phyloP scores from a whole-genome alignment of 2,329 filamentous ascomycete genomes.

The Pseudopyrenochaeta lycopersici region DNA sequence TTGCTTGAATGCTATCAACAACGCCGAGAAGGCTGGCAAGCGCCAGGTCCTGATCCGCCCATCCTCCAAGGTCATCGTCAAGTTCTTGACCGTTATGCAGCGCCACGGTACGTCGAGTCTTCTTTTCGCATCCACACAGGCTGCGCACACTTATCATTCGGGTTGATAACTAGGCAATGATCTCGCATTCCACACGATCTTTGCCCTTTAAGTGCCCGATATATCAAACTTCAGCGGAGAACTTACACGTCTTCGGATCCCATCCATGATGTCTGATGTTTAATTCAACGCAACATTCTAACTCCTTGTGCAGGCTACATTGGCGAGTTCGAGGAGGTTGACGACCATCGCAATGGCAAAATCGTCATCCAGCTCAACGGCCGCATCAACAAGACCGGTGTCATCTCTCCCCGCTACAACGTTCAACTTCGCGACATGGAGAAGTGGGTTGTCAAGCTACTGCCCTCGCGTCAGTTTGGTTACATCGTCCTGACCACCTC shows the following conservation, averaged over 20 bases:
- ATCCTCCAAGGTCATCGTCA: constrained; percentile 99
- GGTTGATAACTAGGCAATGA: constrained; percentile 99
- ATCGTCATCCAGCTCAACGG: constrained; percentile 99
- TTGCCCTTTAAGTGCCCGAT: constrained; percentile 99
- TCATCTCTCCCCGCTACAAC: constrained; percentile 99
- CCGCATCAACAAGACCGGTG: constrained; percentile 98
- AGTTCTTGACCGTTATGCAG: constrained; percentile 99
- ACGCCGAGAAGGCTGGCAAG: constrained; percentile 99
- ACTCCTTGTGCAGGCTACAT: constrained; percentile 82
- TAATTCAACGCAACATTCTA: constrained; percentile 92
- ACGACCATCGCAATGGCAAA: constrained; percentile 99
- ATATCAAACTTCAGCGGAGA: constrained; percentile 82
- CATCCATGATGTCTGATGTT: constrained; percentile 85
- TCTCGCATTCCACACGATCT: constrained; percentile 83
- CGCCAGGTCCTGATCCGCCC: constrained; percentile 98
- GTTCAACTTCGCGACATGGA: constrained; percentile 96
- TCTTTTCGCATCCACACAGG: constrained; percentile 16
- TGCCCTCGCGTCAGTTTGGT: constrained; percentile 99
- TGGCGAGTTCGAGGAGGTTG: constrained; percentile 99
- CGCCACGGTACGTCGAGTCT: constrained; percentile 84
- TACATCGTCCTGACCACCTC: constrained; percentile 99
- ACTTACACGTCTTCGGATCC: constrained; percentile 95
- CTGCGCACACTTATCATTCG: constrained; percentile 64
- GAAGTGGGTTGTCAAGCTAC: constrained; percentile 99
- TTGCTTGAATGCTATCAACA: constrained; percentile 99